phyloP scores from a whole-genome alignment of 2,329 filamentous ascomycete genomes.

The Pseudogymnoascus sp. region DNA sequence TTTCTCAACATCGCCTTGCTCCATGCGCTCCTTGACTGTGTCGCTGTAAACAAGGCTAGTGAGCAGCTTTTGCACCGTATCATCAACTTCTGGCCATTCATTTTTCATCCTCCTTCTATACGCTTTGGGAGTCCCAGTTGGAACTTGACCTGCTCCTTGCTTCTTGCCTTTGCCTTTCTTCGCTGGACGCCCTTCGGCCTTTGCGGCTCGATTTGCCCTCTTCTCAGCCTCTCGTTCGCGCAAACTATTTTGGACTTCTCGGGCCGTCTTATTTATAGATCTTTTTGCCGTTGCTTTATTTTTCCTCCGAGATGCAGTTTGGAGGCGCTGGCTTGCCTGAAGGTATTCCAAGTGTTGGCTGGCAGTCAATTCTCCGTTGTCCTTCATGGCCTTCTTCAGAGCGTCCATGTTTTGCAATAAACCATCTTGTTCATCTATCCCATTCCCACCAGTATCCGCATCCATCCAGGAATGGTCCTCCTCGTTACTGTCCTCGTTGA shows the following conservation, averaged over 20 bases:
- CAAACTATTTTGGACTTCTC: background rate
- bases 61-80: conserved; percentile 18
- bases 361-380: background rate
- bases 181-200: background rate
- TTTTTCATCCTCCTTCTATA: background rate
- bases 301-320: background rate
- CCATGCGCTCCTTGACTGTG: conserved; percentile 9
- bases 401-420: background rate
- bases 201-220: background rate
- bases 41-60: conserved; percentile 17
- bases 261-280: background rate
- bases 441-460: background rate
- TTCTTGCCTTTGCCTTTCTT: background rate
- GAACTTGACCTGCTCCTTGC: background rate
- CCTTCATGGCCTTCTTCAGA: background rate
- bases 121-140: background rate
- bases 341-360: background rate
- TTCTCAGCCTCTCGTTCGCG: background rate
- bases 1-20: conserved; percentile 4
- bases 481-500: background rate
- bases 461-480: background rate
- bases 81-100: conserved; percentile 11
- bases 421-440: background rate
- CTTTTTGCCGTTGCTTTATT: background rate
- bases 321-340: background rate